These are phyloP conservation scores for Cercospora canescens DNA, from an alignment of 2,329 filamentous ascomycete species.

Conservation along the genomic window DNA sequence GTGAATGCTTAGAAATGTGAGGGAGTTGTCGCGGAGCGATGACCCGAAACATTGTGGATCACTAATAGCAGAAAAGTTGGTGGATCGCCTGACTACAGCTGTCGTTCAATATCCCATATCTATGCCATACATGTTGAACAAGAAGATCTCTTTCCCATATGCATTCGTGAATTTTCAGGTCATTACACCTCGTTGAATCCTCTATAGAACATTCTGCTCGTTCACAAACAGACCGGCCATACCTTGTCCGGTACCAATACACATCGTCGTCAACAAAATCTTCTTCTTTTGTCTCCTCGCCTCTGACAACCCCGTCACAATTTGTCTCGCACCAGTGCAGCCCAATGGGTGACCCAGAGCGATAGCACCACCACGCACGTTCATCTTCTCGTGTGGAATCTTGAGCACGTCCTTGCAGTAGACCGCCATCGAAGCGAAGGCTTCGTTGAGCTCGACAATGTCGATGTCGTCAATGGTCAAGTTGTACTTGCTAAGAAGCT, in stretches of 20 bases:
- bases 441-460: conserved; percentile 93
- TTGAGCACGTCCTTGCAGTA: conserved; percentile 71
- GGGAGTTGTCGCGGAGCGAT: background rate
- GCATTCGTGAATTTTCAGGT: background rate
- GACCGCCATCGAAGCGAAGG: conserved; percentile 95
- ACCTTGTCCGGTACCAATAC: conserved; percentile 66
- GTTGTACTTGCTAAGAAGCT: conserved; percentile 80
- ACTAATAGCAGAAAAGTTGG: background rate
- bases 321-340: conserved; percentile 74
- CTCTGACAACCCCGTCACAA: conserved; percentile 69
- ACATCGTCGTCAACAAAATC: conserved; percentile 83
- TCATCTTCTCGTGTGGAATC: conserved; percentile 75
- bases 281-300: conserved; percentile 35
- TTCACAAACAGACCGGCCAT: conserved; percentile 69
- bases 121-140: background rate
- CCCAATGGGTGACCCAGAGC: conserved; percentile 82
- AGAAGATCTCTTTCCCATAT: background rate
- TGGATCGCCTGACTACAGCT: too few species aligned
- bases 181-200: background rate
- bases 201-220: conserved; percentile 48
- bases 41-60: background rate
- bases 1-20: conserved; percentile 9
- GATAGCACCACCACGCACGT: conserved; percentile 78
- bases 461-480: conserved; percentile 81
- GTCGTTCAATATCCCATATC: too few species aligned